Evolutionary conservation across 2,329 filamentous ascomycete species (phyloP).

Genomic region (Zymoseptoria ardabiliae): DNA sequence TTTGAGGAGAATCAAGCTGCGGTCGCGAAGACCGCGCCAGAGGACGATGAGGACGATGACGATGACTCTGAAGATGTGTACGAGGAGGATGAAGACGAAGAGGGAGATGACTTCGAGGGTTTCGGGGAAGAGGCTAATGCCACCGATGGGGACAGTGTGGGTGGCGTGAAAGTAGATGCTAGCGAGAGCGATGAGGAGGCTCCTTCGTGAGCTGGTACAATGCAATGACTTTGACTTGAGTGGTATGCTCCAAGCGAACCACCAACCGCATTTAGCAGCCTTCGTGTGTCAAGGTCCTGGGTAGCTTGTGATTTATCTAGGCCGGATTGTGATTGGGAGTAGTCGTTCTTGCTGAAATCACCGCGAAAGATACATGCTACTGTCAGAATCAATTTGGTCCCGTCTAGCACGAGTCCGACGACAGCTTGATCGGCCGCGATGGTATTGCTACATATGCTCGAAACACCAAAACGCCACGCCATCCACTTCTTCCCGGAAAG

Average conservation of each 20-base stretch:
- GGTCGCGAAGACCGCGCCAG: constrained; percentile 44
- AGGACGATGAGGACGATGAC: constrained; percentile 33
- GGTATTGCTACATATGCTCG: neutral
- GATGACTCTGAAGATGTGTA: constrained; percentile 6
- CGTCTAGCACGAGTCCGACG: neutral
- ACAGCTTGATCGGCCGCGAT: neutral
- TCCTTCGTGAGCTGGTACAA: constrained; percentile 1
- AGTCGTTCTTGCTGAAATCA: neutral
- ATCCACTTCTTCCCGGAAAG: neutral
- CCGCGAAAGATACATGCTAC: neutral
- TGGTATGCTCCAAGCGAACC: neutral
- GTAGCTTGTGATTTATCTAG: neutral
- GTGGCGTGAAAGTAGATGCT: constrained; percentile 8
- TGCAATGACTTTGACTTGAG: neutral
- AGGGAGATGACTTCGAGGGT: constrained; percentile 20
- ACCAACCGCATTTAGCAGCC: neutral
- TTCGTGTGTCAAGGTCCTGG: neutral
- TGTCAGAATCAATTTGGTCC: neutral
- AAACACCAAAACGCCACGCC: neutral
- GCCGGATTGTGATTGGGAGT: neutral
- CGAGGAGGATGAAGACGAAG: constrained; percentile 22
- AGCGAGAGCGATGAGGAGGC: constrained; percentile 7
- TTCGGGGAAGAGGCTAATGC: constrained; percentile 29
- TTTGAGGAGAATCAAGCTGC: constrained; percentile 27
- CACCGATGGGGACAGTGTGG: constrained; percentile 1